phyloP scores from a whole-genome alignment of 352 stramenopile genomes.

The Globisporangium camurandrum region DNA sequence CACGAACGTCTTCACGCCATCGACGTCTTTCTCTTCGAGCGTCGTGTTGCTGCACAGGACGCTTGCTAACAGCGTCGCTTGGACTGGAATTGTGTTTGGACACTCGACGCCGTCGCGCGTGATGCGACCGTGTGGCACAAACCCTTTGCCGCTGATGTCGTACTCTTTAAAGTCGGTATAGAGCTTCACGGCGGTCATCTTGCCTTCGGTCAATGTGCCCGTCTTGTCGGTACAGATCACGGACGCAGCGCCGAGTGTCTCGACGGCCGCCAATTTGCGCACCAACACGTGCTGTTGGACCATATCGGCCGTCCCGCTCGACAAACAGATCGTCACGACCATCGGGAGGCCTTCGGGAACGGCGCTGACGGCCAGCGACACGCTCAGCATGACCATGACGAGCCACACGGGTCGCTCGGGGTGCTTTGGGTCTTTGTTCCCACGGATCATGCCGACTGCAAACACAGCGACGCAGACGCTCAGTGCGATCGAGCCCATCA shows the following conservation, averaged over 20 bases:
- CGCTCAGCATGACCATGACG: conserved; percentile 93
- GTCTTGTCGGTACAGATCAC: conserved; percentile 95
- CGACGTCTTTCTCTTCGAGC: conserved; percentile 49
- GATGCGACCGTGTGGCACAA: conserved; percentile 50
- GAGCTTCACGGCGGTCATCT: conserved; percentile 77
- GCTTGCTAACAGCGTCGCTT: conserved; percentile 44
- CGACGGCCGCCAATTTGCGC: conserved; percentile 76
- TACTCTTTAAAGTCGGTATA: conserved; percentile 70
- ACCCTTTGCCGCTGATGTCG: conserved; percentile 53
- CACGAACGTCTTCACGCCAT: conserved; percentile 38
- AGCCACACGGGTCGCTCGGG: conserved; percentile 81
- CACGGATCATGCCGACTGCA: conserved; percentile 71
- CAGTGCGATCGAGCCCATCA: conserved; percentile 83
- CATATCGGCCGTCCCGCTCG: conserved; percentile 64
- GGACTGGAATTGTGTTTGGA: conserved; percentile 43
- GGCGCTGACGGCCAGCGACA: conserved; percentile 81
- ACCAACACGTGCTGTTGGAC: conserved; percentile 74
- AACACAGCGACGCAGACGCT: conserved; percentile 86
- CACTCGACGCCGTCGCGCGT: conserved; percentile 37
- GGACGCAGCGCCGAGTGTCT: conserved; percentile 85
- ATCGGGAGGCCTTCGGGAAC: conserved; percentile 73
- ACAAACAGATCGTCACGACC: conserved; percentile 78
- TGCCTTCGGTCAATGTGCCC: conserved; percentile 88
- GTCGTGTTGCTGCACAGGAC: conserved; percentile 76
- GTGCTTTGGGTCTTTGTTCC: conserved; percentile 42